Evolutionary conservation across 1,139 yeast genomes (phyloP).

Genomic region (Magnusiomyces fungicola): DNA sequence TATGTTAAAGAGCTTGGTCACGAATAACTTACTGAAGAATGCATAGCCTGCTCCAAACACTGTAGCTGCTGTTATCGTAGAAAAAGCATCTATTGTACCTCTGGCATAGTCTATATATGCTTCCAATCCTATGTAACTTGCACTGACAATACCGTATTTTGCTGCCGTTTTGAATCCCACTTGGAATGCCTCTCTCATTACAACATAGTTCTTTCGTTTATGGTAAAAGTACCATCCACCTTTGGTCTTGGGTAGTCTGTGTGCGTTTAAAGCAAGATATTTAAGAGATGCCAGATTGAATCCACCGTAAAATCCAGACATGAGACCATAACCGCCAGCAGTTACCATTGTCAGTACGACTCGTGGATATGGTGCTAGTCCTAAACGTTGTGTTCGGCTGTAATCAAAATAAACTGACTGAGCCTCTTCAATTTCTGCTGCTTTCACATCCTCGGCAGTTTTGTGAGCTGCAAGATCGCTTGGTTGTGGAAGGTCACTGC

Average conservation of each 20-base stretch:
- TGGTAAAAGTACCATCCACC: conserved; percentile 91
- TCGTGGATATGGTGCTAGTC: conserved; percentile 36
- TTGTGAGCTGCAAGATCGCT: neutral
- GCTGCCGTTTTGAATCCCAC: conserved; percentile 40
- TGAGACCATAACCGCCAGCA: conserved; percentile 50
- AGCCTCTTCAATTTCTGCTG: neutral
- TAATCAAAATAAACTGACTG: conserved; percentile 6
- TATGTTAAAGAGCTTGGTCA: conserved; percentile 7
- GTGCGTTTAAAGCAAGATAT: conserved; percentile 75
- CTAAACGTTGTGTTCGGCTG: conserved; percentile 30
- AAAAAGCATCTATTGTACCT: conserved; percentile 51
- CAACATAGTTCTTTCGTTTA: conserved; percentile 73
- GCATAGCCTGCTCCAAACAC: conserved; percentile 49
- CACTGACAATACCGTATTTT: conserved; percentile 44
- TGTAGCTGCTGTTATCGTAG: conserved; percentile 52
- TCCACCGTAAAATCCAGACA: conserved; percentile 59
- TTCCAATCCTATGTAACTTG: conserved; percentile 54
- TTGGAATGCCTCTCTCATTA: conserved; percentile 49
- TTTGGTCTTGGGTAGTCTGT: conserved; percentile 65
- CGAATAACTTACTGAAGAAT: conserved; percentile 33
- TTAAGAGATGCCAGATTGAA: conserved; percentile 49
- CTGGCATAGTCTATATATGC: conserved; percentile 50
- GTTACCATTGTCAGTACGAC: conserved; percentile 33
- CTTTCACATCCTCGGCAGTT: conserved; percentile 1
- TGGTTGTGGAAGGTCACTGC: neutral